Evolutionary conservation across 2,329 filamentous ascomycete genomes (phyloP).

Genomic region (Epichloe gansuensis): DNA sequence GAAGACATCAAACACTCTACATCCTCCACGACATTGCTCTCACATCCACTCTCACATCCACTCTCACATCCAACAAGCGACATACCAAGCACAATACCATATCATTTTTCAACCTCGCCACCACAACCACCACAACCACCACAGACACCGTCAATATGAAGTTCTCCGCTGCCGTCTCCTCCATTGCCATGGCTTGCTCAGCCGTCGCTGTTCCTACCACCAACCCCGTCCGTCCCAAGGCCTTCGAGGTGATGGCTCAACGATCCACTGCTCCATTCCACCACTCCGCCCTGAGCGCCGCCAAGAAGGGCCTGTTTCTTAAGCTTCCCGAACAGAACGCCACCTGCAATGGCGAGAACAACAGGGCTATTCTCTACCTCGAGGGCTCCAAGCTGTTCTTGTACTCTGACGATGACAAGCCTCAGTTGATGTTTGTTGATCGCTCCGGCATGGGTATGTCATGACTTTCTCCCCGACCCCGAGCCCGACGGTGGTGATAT

Average conservation of each 20-base stretch:
- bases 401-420: conserved; percentile 24
- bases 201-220: conserved; percentile 15
- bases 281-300: conserved; percentile 31
- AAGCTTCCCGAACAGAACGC: conserved; percentile 32
- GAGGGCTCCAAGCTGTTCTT: conserved; percentile 34
- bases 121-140: no score
- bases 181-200: conserved; percentile 15
- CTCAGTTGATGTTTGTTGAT: conserved; percentile 41
- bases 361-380: conserved; percentile 38
- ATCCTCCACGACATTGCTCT: neutral
- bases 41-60: no score
- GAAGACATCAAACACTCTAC: neutral
- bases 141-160: conserved; percentile 14
- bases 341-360: conserved; percentile 30
- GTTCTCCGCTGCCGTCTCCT: conserved; percentile 14
- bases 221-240: conserved; percentile 11
- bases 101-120: neutral
- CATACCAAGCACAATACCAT: neutral
- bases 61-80: neutral
- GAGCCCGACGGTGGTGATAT: no score
- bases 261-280: conserved; percentile 37
- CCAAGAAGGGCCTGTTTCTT: conserved; percentile 29
- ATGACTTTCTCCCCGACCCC: neutral
- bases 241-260: conserved; percentile 38
- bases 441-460: conserved; percentile 44